Base-by-base conservation (phyloP, 352 stramenopile species). In the Phytophthora tubulina region DNA sequence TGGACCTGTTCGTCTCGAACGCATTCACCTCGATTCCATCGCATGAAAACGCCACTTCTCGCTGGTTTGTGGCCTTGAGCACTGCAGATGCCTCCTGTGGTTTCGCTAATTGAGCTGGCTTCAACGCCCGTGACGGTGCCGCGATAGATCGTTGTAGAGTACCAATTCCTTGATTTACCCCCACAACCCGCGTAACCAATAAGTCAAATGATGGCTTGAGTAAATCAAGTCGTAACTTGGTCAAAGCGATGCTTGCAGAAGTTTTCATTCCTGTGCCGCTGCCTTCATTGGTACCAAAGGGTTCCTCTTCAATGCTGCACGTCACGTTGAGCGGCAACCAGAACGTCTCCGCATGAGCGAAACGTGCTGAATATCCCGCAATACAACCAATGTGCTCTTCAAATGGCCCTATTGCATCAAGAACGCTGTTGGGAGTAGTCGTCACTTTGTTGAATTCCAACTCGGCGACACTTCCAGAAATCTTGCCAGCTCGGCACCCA, bases 11-110 rank as follows among this genome's bases (percentile, higher is more conserved):
- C 8, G 30, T 41, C 21, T 62, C 72, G 13, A 78, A 73, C 31
- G 79, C 46, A 42, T 79, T 80, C 14, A 88, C 31, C 64, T 93
- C 84, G n/a, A 90, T 46, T 51, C 85, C 85, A 63, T 94, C 84
- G 50, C 74, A 85, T n/a, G 67, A 73, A 38, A 81, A 72, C 6
- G 48, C 45, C 9, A 80, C 36, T 27, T 85, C 48, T 32, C 70
- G 61, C 31, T 85, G 80, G 13, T 61, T 17, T 21, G 11, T 42
- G 17, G 41, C 10, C 14, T 52, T 32, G 14, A 21, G 11, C 3
- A 10, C 13, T 38, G 36, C 9, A 55, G n/a, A 45, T 33, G 13
- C 0, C 38, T 62, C 62, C 30, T 50, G 48, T 9, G 39, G 15
- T 53, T 54, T 59, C 3, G 41, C 35, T 30, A 54, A 36, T 41